Evolutionary conservation across 345 rosid species (phyloP).

Genomic region (Eucalyptus coolabah): DNA sequence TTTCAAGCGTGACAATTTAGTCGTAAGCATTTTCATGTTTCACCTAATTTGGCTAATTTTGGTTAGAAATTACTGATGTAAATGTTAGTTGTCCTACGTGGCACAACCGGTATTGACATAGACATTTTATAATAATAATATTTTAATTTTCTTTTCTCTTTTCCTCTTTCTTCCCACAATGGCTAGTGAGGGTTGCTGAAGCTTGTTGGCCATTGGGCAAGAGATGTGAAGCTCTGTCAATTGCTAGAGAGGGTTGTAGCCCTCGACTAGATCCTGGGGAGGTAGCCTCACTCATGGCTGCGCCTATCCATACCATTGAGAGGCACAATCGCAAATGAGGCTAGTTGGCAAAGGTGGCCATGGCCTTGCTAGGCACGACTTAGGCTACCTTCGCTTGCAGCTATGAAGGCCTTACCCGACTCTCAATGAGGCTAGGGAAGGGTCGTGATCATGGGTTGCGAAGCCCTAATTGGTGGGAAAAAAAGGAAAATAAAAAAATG

Average conservation of each 20-base stretch:
- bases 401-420: background rate
- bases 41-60: background rate
- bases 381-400: too few relatives aligned
- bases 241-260: background rate
- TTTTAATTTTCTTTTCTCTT: too few relatives aligned
- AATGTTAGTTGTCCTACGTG: accelerated
- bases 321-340: accelerated
- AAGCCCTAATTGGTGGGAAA: background rate
- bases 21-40: background rate
- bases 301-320: background rate
- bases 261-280: accelerated
- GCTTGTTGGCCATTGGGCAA: accelerated
- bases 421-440: background rate
- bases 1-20: background rate
- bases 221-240: background rate
- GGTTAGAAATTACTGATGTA: accelerated
- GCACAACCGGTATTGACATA: accelerated
- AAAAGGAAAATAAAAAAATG: accelerated
- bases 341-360: too few relatives aligned
- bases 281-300: accelerated
- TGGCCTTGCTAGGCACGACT: too few relatives aligned
- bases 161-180: too few relatives aligned
- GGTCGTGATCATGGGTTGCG: accelerated
- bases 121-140: background rate
- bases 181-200: background rate